phyloP scores from a whole-genome alignment of 2,329 filamentous ascomycete species.

The Pseudogymnoascus sp. region DNA sequence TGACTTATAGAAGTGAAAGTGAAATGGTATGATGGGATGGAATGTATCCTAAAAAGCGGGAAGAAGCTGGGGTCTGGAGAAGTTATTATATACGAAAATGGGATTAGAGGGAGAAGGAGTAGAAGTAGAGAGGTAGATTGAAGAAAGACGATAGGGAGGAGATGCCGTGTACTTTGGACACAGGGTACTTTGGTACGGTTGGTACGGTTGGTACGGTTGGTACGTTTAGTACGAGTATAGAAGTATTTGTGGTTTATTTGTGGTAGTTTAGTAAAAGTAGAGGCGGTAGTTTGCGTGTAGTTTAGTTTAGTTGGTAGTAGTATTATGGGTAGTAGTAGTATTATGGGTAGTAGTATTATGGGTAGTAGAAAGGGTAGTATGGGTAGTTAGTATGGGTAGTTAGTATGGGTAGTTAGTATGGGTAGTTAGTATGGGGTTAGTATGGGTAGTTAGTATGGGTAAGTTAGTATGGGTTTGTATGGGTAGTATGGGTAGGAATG shows the following conservation, averaged over 20 bases:
- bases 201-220: not conserved
- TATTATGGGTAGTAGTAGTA: not conserved
- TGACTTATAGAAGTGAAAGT: not conserved
- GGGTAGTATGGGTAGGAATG: not conserved
- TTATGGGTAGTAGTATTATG: not conserved
- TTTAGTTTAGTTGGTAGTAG: not conserved
- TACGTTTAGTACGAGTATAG: not conserved
- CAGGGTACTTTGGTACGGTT: not conserved
- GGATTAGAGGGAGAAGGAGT: not conserved
- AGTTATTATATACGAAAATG: not conserved
- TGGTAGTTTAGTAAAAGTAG: not conserved
- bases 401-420: not conserved
- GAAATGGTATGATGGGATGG: not conserved
- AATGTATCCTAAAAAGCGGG: constrained; percentile 4
- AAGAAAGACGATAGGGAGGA: not conserved
- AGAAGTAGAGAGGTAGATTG: not conserved
- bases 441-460: not conserved
- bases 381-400: not conserved
- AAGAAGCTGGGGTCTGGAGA: constrained; percentile 2
- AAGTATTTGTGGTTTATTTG: not conserved
- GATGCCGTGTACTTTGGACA: not conserved
- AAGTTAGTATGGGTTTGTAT: not conserved
- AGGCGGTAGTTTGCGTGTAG: not conserved
- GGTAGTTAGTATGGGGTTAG: not conserved
- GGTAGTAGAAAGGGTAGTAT: not conserved